phyloP scores from a whole-genome alignment of 192 early-diverging fungal species.

The Glomus cerebriforme region DNA sequence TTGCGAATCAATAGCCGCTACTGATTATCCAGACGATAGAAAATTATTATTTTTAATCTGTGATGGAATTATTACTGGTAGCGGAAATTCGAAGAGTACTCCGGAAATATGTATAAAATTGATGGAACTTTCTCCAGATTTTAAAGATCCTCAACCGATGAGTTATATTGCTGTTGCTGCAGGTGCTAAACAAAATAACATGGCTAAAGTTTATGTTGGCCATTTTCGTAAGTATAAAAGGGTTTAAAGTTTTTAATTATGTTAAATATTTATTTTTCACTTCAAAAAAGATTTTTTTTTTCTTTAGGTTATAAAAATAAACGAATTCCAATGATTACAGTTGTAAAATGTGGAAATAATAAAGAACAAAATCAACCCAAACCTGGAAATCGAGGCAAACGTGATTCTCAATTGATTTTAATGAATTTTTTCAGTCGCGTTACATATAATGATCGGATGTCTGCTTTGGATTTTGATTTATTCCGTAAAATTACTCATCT shows the following conservation, averaged over 20 bases:
- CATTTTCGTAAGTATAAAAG: constrained; percentile 63
- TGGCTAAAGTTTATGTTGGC: constrained; percentile 77
- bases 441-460: constrained; percentile 86
- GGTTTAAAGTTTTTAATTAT: not conserved
- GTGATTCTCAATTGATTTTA: constrained; percentile 91
- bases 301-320: constrained; percentile 40
- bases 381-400: constrained; percentile 89
- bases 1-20: constrained; percentile 80
- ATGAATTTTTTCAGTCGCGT: constrained; percentile 86
- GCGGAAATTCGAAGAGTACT: constrained; percentile 70
- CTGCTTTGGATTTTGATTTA: constrained; percentile 85
- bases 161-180: constrained; percentile 71
- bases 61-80: constrained; percentile 89
- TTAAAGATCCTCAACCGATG: constrained; percentile 51
- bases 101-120: constrained; percentile 79
- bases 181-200: constrained; percentile 70
- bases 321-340: constrained; percentile 66
- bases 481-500: constrained; percentile 81
- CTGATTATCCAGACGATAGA: constrained; percentile 83
- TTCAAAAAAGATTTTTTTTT: not conserved
- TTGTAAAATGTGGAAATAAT: constrained; percentile 74
- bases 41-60: constrained; percentile 86
- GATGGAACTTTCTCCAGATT: constrained; percentile 56
- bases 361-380: constrained; percentile 61
- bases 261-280: not conserved